A percentile compares a stretch with the other conserved stretches of the same genome.
These are phyloP conservation scores for Colletotrichum falcatum DNA, from an alignment of 2,329 filamentous ascomycete genomes.

Conservation along the genomic window DNA sequence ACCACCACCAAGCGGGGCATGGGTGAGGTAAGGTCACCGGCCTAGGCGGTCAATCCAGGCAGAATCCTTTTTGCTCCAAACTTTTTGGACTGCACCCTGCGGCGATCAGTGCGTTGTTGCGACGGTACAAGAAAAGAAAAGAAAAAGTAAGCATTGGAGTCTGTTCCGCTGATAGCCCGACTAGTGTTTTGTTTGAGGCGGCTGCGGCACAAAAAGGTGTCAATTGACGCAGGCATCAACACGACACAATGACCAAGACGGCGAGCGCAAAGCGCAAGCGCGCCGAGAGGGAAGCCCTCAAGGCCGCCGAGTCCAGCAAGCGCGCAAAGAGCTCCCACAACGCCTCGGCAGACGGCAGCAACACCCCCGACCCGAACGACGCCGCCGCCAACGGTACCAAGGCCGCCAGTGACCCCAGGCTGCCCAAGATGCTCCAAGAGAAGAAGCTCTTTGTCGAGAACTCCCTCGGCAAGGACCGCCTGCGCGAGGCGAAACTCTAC, in stretches of 20 bases:
- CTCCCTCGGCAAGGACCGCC: conserved; percentile 64
- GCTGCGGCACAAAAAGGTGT: not conserved
- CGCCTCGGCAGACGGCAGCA: conserved; percentile 41
- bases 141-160: not conserved
- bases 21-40: conserved; percentile 32
- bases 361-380: conserved; percentile 3
- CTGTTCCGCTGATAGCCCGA: not conserved
- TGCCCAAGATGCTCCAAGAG: conserved; percentile 48
- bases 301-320: conserved; percentile 38
- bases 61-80: conserved; percentile 37
- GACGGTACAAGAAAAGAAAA: not conserved
- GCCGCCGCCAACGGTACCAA: conserved; percentile 15
- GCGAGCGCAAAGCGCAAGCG: conserved; percentile 43
- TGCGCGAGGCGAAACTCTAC: conserved; percentile 70
- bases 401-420: conserved; percentile 21
- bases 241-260: conserved; percentile 39
- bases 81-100: conserved; percentile 32
- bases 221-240: not conserved
- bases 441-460: conserved; percentile 63
- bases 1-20: conserved; percentile 22
- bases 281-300: conserved; percentile 42
- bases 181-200: not conserved
- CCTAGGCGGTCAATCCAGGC: conserved; percentile 33
- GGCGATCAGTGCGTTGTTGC: conserved; percentile 17
- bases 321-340: conserved; percentile 49